phyloP scores from a whole-genome alignment of 768 basidiomycete genomes.

The Psilocybe sp. region DNA sequence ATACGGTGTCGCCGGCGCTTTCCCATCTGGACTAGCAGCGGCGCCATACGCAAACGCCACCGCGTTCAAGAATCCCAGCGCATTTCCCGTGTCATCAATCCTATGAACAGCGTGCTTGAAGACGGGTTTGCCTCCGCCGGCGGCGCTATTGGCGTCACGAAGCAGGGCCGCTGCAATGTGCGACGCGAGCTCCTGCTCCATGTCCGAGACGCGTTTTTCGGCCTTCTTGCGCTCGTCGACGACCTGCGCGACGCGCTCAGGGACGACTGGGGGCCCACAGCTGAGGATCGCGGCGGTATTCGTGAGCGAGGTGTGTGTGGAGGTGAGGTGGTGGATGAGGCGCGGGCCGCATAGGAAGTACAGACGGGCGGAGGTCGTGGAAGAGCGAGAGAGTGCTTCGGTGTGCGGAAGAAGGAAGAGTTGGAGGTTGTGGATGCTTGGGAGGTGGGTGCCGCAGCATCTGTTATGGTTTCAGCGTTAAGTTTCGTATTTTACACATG shows the following conservation, averaged over 20 bases:
- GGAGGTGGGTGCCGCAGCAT: constrained; percentile 84
- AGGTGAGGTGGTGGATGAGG: constrained; percentile 58
- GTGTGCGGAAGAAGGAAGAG: constrained; percentile 71
- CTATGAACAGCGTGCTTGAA: constrained; percentile 55
- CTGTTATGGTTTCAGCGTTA: constrained; percentile 27
- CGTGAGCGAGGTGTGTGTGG: constrained; percentile 54
- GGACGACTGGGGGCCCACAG: constrained; percentile 63
- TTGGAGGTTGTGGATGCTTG: constrained; percentile 70
- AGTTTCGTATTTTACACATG: not conserved
- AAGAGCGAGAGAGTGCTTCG: constrained; percentile 59
- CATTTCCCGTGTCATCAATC: constrained; percentile 56
- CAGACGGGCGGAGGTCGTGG: constrained; percentile 64
- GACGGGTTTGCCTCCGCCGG: constrained; percentile 15
- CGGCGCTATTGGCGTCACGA: constrained; percentile 13
- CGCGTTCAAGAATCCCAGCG: constrained; percentile 58
- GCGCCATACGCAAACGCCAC: constrained; percentile 48
- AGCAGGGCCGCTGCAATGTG: constrained; percentile 41
- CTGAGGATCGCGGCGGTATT: constrained; percentile 59
- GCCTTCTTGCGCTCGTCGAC: constrained; percentile 64
- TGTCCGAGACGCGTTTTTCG: constrained; percentile 65
- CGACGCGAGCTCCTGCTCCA: constrained; percentile 64
- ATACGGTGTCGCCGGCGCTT: constrained; percentile 27
- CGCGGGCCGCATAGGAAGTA: constrained; percentile 85
- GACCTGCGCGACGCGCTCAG: constrained; percentile 65
- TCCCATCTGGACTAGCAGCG: constrained; percentile 14